Evolutionary conservation across 2,329 filamentous ascomycete genomes (phyloP).

Genomic region (Fusarium sp.): DNA sequence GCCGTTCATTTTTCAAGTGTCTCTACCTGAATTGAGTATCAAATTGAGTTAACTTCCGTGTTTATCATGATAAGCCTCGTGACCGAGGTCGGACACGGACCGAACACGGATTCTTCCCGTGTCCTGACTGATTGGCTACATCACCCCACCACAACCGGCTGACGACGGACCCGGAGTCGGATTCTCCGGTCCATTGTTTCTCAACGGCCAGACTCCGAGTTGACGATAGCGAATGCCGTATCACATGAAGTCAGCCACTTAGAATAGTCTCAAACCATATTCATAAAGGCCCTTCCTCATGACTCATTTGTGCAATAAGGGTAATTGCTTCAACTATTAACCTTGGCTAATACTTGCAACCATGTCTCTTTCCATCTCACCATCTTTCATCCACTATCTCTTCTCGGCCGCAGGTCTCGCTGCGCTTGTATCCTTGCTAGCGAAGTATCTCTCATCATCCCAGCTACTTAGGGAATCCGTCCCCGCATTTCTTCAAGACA

Average conservation of each 20-base stretch:
- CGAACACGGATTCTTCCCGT: slow-evolving; percentile 8
- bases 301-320: neutral
- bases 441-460: slow-evolving; percentile 31
- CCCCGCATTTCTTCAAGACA: neutral
- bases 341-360: neutral
- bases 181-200: neutral
- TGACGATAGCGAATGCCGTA: too few species aligned
- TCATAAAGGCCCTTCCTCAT: neutral
- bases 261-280: neutral
- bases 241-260: neutral
- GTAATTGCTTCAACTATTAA: neutral
- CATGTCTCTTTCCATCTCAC: neutral
- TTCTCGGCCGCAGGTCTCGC: slow-evolving; percentile 39
- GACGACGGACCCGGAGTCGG: neutral
- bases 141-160: rapidly evolving
- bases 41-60: neutral
- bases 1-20: too few species aligned
- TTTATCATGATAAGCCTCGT: neutral
- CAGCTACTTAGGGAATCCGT: neutral
- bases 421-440: slow-evolving; percentile 47
- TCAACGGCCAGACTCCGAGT: too few species aligned
- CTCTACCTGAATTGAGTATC: neutral
- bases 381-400: slow-evolving; percentile 15
- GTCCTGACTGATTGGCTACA: rapidly evolving
- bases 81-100: neutral